Percentiles rank a stretch among this genome's conserved stretches.
Conservation (phyloP, 129 eudicot genomes). For the Saposhnikovia divaricata region DNA sequence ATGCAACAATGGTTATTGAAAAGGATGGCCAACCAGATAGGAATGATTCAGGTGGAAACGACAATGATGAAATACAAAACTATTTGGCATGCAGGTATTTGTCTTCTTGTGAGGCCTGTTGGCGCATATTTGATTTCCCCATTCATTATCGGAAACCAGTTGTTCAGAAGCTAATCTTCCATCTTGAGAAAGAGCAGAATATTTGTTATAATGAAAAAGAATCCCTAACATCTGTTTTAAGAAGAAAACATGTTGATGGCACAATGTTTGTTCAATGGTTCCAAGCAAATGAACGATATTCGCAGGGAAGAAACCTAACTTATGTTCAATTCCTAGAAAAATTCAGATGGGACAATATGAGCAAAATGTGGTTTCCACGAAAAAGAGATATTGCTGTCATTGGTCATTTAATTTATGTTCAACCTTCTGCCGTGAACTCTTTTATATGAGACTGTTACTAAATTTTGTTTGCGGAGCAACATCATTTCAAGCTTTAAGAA, state of each 20-base stretch:
- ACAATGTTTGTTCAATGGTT: neutral
- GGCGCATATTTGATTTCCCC: neutral
- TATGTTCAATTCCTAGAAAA: neutral
- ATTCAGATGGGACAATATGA: neutral
- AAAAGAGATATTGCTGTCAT: neutral
- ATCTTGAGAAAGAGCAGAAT: neutral
- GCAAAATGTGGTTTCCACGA: neutral
- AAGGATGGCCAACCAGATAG: neutral
- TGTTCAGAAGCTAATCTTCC: neutral
- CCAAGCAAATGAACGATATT: neutral
- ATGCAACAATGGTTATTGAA: neutral
- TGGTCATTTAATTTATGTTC: neutral
- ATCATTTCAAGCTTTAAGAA: neutral
- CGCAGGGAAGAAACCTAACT: neutral
- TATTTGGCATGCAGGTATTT: neutral
- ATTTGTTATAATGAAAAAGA: neutral
- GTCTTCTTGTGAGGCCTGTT: neutral
- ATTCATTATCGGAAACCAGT: neutral
- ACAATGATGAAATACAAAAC: neutral
- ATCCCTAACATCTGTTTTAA: neutral
- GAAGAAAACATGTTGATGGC: neutral
- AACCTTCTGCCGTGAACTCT: neutral
- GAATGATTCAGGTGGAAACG: neutral
- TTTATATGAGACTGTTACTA: neutral
- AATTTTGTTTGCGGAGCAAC: neutral